Evolutionary conservation across 176 grass and related monocot genomes (phyloP).

Genomic region (Musa acuminata): DNA sequence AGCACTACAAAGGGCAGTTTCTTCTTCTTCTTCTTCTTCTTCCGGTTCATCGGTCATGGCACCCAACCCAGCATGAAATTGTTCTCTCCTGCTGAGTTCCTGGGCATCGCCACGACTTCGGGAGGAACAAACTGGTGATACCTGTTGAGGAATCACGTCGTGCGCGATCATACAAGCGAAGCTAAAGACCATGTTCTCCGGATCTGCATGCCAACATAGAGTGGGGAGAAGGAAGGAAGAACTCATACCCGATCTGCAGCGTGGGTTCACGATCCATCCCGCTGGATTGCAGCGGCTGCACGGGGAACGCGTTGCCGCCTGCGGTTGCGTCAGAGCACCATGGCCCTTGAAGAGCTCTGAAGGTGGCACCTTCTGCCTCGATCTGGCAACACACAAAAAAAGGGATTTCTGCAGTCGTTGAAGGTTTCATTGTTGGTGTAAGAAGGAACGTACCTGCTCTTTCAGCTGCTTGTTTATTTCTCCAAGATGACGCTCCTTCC

Average conservation of each 20-base stretch:
- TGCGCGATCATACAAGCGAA: no score
- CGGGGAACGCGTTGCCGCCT: constrained; percentile 35
- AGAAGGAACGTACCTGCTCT: constrained; percentile 37
- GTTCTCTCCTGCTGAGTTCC: not conserved
- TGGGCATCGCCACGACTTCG: not conserved
- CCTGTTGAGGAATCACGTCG: not conserved
- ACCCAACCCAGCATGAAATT: constrained; percentile 13
- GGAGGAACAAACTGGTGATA: constrained; percentile 15
- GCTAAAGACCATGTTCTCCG: no score
- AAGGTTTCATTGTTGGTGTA: no score
- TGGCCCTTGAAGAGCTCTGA: constrained; percentile 46
- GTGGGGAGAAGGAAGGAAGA: no score
- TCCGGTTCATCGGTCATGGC: not conserved
- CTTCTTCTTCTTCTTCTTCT: not conserved
- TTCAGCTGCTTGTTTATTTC: constrained; percentile 94
- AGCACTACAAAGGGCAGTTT: no score
- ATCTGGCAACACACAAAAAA: constrained; percentile 33
- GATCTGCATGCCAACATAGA: no score
- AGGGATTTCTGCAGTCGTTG: no score
- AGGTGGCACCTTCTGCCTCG: constrained; percentile 52
- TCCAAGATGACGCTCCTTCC: constrained; percentile 71
- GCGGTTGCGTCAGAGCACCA: constrained; percentile 40
- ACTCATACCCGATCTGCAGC: constrained; percentile 75
- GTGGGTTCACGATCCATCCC: constrained; percentile 69
- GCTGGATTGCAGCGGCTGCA: constrained; percentile 43